Percentiles rank a stretch among this genome's conserved stretches.
Evolutionary conservation across 2,329 filamentous ascomycete genomes (phyloP).

Genomic region (Myriosclerotinia scirpicola): DNA sequence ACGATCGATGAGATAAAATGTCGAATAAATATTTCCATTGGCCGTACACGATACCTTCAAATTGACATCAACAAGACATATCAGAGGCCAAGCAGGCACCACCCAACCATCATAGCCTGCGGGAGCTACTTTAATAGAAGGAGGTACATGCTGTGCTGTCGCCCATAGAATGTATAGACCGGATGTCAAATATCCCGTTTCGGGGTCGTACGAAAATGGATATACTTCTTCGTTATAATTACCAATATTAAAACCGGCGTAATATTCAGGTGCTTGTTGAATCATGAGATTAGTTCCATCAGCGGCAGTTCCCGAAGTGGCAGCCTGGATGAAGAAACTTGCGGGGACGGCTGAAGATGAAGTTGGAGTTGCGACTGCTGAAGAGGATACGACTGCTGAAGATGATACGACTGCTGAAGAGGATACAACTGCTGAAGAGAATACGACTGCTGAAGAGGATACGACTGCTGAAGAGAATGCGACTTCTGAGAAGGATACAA

Average conservation of each 20-base stretch:
- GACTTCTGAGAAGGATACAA: no score
- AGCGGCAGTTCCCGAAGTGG: neutral
- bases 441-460: no score
- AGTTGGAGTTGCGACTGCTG: neutral
- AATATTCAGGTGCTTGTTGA: slow-evolving; percentile 9
- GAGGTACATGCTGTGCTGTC: neutral
- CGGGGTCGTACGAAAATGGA: neutral
- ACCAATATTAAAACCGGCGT: neutral
- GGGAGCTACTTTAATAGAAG: neutral
- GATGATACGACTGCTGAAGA: no score
- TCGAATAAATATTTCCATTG: slow-evolving; percentile 1
- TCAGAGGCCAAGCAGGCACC: slow-evolving; percentile 9
- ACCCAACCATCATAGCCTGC: slow-evolving; percentile 4
- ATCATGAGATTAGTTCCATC: neutral
- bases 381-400: no score
- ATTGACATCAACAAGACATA: slow-evolving; percentile 2
- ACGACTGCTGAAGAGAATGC: no score
- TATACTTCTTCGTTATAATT: neutral
- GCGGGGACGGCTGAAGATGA: neutral
- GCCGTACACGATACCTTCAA: slow-evolving; percentile 10
- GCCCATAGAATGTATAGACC: slow-evolving; percentile 13
- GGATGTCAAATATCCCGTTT: slow-evolving; percentile 1
- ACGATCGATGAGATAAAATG: slow-evolving; percentile 17
- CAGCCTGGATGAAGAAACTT: slow-evolving; percentile 9
- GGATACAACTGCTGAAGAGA: no score